Percentiles rank a stretch among this genome's conserved stretches.
Evolutionary conservation across 345 rosid genomes (phyloP).

Genomic region (Arabis hirsuta): DNA sequence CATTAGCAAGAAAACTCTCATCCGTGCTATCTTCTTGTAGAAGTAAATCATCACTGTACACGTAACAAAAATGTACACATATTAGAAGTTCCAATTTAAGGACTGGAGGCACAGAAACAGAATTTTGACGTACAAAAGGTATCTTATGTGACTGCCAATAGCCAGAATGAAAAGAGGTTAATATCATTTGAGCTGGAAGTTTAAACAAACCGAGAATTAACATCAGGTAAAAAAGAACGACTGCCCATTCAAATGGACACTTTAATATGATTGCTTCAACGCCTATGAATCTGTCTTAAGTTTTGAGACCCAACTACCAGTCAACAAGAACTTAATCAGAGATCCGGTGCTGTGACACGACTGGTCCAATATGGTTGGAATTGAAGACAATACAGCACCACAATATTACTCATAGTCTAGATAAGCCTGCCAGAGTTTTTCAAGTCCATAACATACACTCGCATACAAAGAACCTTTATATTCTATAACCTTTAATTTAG

Average conservation of each 20-base stretch:
- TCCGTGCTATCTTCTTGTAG: constrained; percentile 83
- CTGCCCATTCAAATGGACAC: constrained; percentile 8
- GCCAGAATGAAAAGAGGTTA: constrained; percentile 2
- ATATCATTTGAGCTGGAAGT: neutral
- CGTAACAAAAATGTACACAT: constrained; percentile 33
- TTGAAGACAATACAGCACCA: constrained; percentile 6
- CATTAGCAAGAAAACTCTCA: constrained; percentile 57
- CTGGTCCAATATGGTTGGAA: neutral
- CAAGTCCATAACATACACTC: constrained; percentile 21
- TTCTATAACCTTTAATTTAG: constrained; percentile 10
- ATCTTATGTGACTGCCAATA: constrained; percentile 16
- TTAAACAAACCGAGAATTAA: constrained; percentile 14
- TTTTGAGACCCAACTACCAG: constrained; percentile 19
- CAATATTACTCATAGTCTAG: constrained; percentile 14
- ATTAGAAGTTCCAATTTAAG: constrained; percentile 13
- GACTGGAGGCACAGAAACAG: constrained; percentile 14
- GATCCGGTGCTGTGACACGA: constrained; percentile 18
- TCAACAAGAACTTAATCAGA: constrained; percentile 14
- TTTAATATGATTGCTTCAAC: constrained; percentile 11
- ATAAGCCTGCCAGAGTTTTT: constrained; percentile 15
- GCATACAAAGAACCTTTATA: constrained; percentile 24
- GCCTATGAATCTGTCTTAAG: constrained; percentile 5
- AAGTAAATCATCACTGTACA: constrained; percentile 81
- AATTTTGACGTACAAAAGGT: constrained; percentile 1
- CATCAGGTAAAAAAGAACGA: constrained; percentile 21